Base-by-base conservation (phyloP, 2,329 filamentous ascomycete genomes). In the Penicillium sp. region DNA sequence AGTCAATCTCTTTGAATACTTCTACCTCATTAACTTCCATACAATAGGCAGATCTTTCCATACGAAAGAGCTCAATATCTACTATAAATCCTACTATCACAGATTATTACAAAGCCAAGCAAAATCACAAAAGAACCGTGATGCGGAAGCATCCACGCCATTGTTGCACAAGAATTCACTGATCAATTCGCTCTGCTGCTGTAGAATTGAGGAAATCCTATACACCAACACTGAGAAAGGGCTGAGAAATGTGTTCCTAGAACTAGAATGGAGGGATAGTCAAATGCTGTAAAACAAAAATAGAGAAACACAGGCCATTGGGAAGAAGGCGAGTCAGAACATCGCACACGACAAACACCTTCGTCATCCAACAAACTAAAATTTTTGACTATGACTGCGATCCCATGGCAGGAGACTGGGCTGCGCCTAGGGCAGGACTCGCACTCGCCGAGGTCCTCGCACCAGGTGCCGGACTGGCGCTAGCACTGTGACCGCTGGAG, bases 291-390 rank as follows among this genome's bases (percentile, higher is more conserved):
- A 23, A 33, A 23, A 44, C 50, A 45, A 46, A 28, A 54, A 55
- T 44, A 41, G 18, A 54, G 57, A 45, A 56, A 54, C 53, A 62
- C 49, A 58, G 52, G 50, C 39, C 42, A 50, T 57, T 55, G 42
- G 43, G 51, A 49, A 29, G 45, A 38, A 16, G 21, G 38, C 18
- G 33, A 45, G 46, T 47, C 46, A 56, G 36, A 51, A 34, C 12
- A 42, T 46, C 49, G 42, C 45, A 50, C 51, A 57, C 52, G 41
- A 50, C 42, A 24, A 52, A 55, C 58, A 49, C 52, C 51, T 34
- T 43, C 46, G 53, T 55, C 61, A 55, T 63, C 43, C 47, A 58
- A 59, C 59, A 51, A 61, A 49, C 29, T 36, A 53, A 10, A 9
- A 42, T 42, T n/a, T 28, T 5, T 54, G 53, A 54, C 51, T 56